Evolutionary conservation across 2,329 filamentous ascomycete species (phyloP).

Genomic region (Scolecobasidium constrictum): DNA sequence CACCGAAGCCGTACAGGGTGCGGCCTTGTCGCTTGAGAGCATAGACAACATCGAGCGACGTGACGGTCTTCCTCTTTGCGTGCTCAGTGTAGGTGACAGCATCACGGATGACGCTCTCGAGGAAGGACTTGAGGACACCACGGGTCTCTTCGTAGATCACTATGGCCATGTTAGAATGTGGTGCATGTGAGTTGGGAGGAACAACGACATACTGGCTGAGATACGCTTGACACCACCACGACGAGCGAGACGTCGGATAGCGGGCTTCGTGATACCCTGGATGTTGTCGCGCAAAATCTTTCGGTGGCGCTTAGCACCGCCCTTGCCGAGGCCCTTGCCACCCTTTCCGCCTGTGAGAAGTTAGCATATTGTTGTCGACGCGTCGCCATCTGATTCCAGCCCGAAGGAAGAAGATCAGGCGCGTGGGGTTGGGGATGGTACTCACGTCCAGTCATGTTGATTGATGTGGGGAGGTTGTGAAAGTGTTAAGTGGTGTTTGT

Average conservation of each 20-base stretch:
- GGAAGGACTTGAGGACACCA: slow-evolving; percentile 74
- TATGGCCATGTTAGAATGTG: slow-evolving; percentile 17
- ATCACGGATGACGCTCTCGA: slow-evolving; percentile 70
- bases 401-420: too few relatives aligned
- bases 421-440: too few relatives aligned
- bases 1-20: slow-evolving; percentile 60
- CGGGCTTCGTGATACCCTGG: slow-evolving; percentile 97
- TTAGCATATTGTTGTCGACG: too few relatives aligned
- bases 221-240: slow-evolving; percentile 99
- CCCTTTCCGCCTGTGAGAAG: slow-evolving; percentile 67
- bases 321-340: slow-evolving; percentile 96
- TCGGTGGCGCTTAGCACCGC: slow-evolving; percentile 95
- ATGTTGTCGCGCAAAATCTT: slow-evolving; percentile 99
- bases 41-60: slow-evolving; percentile 51
- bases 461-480: slow-evolving; percentile 15
- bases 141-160: slow-evolving; percentile 80
- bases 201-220: slow-evolving; percentile 62
- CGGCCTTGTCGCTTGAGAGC: slow-evolving; percentile 53
- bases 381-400: too few relatives aligned
- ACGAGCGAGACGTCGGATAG: slow-evolving; percentile 94
- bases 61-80: slow-evolving; percentile 68
- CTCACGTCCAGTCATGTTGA: slow-evolving; percentile 43
- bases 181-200: slow-evolving; percentile 12
- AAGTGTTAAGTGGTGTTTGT: slow-evolving; percentile 15
- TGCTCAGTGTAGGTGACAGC: slow-evolving; percentile 75